These are phyloP conservation scores for Phytopythium kandeliae DNA, from an alignment of 352 stramenopile genomes.

Conservation along the genomic window DNA sequence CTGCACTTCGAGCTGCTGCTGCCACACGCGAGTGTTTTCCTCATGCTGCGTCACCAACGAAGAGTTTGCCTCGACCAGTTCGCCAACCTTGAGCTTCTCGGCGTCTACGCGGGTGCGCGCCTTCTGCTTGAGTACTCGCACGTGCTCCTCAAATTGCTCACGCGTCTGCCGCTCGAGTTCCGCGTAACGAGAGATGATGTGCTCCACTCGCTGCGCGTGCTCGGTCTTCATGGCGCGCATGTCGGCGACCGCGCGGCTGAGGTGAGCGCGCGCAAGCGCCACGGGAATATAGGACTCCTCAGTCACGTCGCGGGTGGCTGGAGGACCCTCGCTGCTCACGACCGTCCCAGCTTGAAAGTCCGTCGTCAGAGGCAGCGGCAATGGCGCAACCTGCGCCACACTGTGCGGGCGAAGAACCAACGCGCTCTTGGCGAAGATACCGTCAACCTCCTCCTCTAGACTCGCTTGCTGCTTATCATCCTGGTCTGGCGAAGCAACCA, in stretches of 20 bases:
- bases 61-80: conserved; percentile 3
- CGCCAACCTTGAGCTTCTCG: conserved; percentile 21
- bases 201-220: conserved; percentile 36
- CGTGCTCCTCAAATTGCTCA: conserved; percentile 43
- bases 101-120: conserved; percentile 22
- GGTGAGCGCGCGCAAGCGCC: conserved; percentile 43
- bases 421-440: background rate
- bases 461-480: conserved; percentile 5
- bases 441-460: conserved; percentile 1
- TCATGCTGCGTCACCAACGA: conserved; percentile 2
- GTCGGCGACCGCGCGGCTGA: conserved; percentile 63
- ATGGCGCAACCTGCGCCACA: conserved; percentile 18
- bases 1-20: conserved; percentile 12
- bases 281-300: conserved; percentile 75
- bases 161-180: conserved; percentile 53
- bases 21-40: conserved; percentile 6
- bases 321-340: conserved; percentile 6
- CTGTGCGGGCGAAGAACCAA: background rate
- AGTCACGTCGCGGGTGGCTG: conserved; percentile 13
- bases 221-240: conserved; percentile 77
- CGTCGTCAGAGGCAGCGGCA: conserved; percentile 23
- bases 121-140: conserved; percentile 36
- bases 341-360: conserved; percentile 53
- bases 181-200: conserved; percentile 52
- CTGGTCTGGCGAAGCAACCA: background rate